phyloP scores from a whole-genome alignment of 2,329 filamentous ascomycete species.

The Dactylella cylindrospora region DNA sequence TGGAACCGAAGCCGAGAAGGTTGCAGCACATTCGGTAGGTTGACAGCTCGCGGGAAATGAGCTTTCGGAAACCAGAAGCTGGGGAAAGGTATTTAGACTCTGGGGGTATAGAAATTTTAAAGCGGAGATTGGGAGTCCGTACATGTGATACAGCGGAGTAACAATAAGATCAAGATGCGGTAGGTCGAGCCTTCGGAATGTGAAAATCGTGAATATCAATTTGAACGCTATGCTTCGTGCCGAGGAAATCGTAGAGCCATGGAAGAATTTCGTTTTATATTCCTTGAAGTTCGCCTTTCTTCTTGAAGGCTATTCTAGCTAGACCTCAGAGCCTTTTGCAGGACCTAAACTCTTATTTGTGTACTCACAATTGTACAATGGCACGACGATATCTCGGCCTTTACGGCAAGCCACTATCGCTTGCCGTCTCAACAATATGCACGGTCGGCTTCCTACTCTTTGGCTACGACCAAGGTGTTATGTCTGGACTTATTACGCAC shows the following conservation, averaged over 20 bases:
- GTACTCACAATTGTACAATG: neutral
- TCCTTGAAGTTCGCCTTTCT: too few species aligned
- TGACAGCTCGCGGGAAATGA: neutral
- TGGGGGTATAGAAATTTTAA: too few species aligned
- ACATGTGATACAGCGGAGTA: conserved; percentile 30
- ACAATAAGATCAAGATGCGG: conserved; percentile 2
- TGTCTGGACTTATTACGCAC: conserved; percentile 60
- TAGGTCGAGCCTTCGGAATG: too few species aligned
- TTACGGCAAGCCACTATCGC: conserved; percentile 60
- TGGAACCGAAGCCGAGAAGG: neutral
- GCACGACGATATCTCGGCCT: conserved; percentile 54
- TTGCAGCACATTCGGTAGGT: neutral
- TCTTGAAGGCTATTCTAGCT: too few species aligned
- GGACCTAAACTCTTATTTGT: too few species aligned
- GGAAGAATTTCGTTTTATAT: too few species aligned
- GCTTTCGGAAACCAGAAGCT: conserved; percentile 14
- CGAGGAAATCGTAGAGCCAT: neutral
- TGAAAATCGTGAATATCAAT: neutral
- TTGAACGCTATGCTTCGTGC: neutral
- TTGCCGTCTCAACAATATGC: conserved; percentile 64
- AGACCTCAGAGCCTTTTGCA: too few species aligned
- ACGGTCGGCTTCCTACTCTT: conserved; percentile 66
- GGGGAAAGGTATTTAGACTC: neutral
- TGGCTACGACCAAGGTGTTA: conserved; percentile 60
- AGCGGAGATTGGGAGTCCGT: conserved; percentile 1